phyloP scores from a whole-genome alignment of 1,284 basidiomycete species.

The Limonomyces culmigenus region DNA sequence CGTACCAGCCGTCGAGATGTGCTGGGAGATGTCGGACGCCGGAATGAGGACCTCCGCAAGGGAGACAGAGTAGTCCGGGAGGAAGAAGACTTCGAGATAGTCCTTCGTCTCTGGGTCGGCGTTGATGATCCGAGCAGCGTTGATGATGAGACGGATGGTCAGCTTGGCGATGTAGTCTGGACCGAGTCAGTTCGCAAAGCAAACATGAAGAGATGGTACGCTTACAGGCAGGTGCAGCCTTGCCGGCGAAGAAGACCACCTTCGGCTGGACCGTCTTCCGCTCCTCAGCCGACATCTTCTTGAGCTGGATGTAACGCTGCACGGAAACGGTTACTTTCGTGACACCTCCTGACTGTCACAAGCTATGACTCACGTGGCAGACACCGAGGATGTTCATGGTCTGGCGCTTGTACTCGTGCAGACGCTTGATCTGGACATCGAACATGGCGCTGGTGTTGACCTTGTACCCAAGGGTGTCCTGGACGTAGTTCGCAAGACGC shows the following conservation, averaged over 20 bases:
- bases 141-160: slow-evolving; percentile 86
- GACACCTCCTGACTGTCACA: slow-evolving; percentile 1
- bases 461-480: slow-evolving; percentile 54
- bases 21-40: slow-evolving; percentile 81
- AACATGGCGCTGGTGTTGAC: slow-evolving; percentile 76
- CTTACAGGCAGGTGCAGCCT: slow-evolving; percentile 70
- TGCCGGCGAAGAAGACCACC: slow-evolving; percentile 83
- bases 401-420: slow-evolving; percentile 88
- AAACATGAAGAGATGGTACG: slow-evolving; percentile 5
- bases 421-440: slow-evolving; percentile 83
- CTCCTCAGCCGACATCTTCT: slow-evolving; percentile 60
- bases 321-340: slow-evolving; percentile 3
- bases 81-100: slow-evolving; percentile 71
- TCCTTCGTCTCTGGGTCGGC: slow-evolving; percentile 75
- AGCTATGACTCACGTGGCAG: slow-evolving; percentile 42
- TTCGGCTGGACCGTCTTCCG: slow-evolving; percentile 68
- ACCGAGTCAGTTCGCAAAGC: slow-evolving; percentile 3
- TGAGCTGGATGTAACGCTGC: slow-evolving; percentile 69
- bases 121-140: slow-evolving; percentile 75
- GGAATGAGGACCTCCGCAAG: slow-evolving; percentile 84
- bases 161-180: slow-evolving; percentile 67
- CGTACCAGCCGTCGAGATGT: slow-evolving; percentile 89
- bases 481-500: slow-evolving; percentile 63
- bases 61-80: slow-evolving; percentile 80
- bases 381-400: slow-evolving; percentile 75